Conservation (phyloP, 345 rosid genomes). For the Brassica rapa region DNA sequence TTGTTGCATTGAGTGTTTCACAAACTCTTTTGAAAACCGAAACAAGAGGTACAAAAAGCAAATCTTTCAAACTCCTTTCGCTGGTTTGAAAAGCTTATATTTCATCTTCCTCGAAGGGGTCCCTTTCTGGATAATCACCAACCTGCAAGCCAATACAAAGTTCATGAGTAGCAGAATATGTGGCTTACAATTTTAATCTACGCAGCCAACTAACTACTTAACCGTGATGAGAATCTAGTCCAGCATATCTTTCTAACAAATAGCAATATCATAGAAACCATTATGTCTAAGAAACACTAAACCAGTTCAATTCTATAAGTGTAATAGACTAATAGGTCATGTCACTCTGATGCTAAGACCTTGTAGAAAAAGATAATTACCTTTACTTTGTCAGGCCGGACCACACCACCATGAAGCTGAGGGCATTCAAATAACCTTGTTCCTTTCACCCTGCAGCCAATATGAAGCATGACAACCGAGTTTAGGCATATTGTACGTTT, state of each 20-base stretch:
- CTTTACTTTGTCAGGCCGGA: conserved; percentile 95
- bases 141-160: conserved; percentile 51
- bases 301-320: conserved; percentile 5
- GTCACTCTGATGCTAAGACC: not conserved
- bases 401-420: conserved; percentile 76
- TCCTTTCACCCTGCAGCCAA: conserved; percentile 73
- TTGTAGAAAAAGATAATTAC: conserved; percentile 13
- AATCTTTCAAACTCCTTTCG: conserved; percentile 7
- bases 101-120: conserved; percentile 87
- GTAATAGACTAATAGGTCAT: not conserved
- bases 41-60: conserved; percentile 18
- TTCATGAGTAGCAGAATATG: conserved; percentile 2
- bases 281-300: not conserved
- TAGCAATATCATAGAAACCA: not conserved
- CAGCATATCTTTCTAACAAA: not conserved
- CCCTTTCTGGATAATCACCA: conserved; percentile 86
- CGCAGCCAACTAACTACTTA: not conserved
- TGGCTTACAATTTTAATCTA: not conserved
- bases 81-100: conserved; percentile 44
- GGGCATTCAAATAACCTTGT: conserved; percentile 73
- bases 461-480: conserved; percentile 15
- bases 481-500: not conserved
- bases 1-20: conserved; percentile 15
- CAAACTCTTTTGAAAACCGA: conserved; percentile 21
- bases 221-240: not conserved